Evolutionary conservation across 208 protist species (phyloP).

Genomic region (Trichomonas gallinae): DNA sequence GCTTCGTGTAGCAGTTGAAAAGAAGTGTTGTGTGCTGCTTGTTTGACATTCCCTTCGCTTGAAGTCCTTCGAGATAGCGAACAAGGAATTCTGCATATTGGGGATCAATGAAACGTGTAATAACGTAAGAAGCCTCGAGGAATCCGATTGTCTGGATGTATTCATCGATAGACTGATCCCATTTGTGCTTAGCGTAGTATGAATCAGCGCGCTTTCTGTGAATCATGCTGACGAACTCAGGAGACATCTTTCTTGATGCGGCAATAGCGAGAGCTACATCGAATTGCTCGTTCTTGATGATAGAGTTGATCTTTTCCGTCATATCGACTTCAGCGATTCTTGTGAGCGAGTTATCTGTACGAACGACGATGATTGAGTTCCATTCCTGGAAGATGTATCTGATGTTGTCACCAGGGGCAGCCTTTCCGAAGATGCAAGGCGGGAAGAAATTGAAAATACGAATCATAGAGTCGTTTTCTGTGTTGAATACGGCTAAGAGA

Average conservation of each 20-base stretch:
- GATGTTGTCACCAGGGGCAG: background rate
- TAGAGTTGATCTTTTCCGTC: background rate
- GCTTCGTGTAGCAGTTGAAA: slow-evolving; percentile 22
- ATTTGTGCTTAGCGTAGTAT: background rate
- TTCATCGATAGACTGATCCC: background rate
- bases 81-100: background rate
- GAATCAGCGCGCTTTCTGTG: background rate
- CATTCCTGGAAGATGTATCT: background rate
- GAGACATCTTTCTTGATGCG: background rate
- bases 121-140: background rate
- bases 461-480: background rate
- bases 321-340: background rate
- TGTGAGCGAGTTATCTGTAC: background rate
- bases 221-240: background rate
- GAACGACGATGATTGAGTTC: background rate
- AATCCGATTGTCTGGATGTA: background rate
- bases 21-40: background rate
- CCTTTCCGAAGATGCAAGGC: background rate
- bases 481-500: background rate
- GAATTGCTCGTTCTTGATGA: background rate
- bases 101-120: background rate
- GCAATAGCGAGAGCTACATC: background rate
- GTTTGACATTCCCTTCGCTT: background rate
- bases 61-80: background rate
- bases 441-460: background rate